Conservation (phyloP, 2,329 filamentous ascomycete species). For the Byssothecium circinans region DNA sequence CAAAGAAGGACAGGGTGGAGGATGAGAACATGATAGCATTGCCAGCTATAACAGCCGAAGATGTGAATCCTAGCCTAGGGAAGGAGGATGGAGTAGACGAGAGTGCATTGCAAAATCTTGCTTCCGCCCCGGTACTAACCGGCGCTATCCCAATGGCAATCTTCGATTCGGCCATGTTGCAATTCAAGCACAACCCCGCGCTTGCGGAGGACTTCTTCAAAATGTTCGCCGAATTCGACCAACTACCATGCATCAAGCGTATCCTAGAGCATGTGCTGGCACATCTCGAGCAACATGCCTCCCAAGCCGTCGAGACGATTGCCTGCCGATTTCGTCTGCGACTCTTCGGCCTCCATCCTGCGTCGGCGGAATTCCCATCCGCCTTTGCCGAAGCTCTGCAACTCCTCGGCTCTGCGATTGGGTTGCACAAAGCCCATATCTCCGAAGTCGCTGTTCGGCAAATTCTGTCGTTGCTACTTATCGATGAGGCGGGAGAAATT, state of each 20-base stretch:
- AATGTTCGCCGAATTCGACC: slow-evolving; percentile 71
- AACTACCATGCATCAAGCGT: slow-evolving; percentile 64
- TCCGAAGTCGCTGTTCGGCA: slow-evolving; percentile 53
- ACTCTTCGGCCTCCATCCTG: slow-evolving; percentile 64
- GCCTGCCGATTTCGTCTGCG: slow-evolving; percentile 73
- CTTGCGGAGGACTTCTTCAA: slow-evolving; percentile 78
- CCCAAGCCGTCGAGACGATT: slow-evolving; percentile 59
- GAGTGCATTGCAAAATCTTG: slow-evolving; percentile 64
- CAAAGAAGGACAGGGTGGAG: slow-evolving; percentile 48
- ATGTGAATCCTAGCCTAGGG: slow-evolving; percentile 58
- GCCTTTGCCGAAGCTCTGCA: slow-evolving; percentile 68
- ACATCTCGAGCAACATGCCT: slow-evolving; percentile 61
- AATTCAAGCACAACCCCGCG: slow-evolving; percentile 67
- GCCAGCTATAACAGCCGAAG: slow-evolving; percentile 63
- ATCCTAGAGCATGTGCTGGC: slow-evolving; percentile 75
- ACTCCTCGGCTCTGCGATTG: slow-evolving; percentile 58
- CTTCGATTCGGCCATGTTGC: slow-evolving; percentile 81
- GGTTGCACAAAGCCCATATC: slow-evolving; percentile 40
- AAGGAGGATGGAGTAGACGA: slow-evolving; percentile 55
- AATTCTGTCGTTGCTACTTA: slow-evolving; percentile 50
- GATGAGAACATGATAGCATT: slow-evolving; percentile 61
- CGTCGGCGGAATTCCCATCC: slow-evolving; percentile 71
- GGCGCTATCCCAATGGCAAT: slow-evolving; percentile 94
- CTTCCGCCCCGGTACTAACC: slow-evolving; percentile 76
- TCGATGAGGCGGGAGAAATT: slow-evolving; percentile 43